phyloP scores from a whole-genome alignment of 1,284 basidiomycete genomes.

The Ceratobasidium papillatum region DNA sequence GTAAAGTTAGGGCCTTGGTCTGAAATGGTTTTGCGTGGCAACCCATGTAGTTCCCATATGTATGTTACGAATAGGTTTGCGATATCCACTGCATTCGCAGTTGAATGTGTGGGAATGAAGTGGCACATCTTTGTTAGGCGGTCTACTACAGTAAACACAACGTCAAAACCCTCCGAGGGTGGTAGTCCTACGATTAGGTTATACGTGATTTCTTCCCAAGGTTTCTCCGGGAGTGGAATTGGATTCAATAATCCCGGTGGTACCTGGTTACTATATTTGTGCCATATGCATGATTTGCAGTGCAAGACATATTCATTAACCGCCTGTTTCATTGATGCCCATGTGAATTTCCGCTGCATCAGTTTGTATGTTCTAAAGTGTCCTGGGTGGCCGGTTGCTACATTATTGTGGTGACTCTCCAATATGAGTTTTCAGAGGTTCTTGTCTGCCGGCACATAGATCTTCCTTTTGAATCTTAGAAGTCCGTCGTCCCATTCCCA shows the following conservation, averaged over 20 bases:
- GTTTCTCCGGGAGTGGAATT: neutral
- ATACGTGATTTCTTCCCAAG: slow-evolving; percentile 17
- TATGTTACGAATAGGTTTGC: slow-evolving; percentile 8
- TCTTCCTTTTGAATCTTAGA: neutral
- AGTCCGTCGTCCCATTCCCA: neutral
- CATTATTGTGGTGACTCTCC: slow-evolving; percentile 49
- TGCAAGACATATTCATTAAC: slow-evolving; percentile 19
- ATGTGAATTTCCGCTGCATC: neutral
- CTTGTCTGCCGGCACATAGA: neutral
- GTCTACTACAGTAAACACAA: neutral
- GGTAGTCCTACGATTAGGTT: neutral
- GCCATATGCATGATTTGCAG: slow-evolving; percentile 27
- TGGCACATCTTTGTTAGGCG: slow-evolving; percentile 15
- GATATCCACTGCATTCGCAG: neutral
- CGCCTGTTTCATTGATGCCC: neutral
- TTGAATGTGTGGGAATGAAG: slow-evolving; percentile 42
- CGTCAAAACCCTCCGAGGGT: neutral
- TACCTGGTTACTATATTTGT: too few species aligned
- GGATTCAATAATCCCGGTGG: neutral
- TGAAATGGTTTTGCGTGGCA: slow-evolving; percentile 3
- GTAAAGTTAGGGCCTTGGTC: slow-evolving; percentile 46
- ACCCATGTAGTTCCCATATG: slow-evolving; percentile 21
- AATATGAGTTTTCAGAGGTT: neutral
- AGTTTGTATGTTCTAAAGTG: neutral
- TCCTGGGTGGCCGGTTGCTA: neutral